A percentile compares a stretch with the other conserved stretches of the same genome.
phyloP scores from a whole-genome alignment of 176 grass and related monocot genomes.

The Eragrostis nindensis region DNA sequence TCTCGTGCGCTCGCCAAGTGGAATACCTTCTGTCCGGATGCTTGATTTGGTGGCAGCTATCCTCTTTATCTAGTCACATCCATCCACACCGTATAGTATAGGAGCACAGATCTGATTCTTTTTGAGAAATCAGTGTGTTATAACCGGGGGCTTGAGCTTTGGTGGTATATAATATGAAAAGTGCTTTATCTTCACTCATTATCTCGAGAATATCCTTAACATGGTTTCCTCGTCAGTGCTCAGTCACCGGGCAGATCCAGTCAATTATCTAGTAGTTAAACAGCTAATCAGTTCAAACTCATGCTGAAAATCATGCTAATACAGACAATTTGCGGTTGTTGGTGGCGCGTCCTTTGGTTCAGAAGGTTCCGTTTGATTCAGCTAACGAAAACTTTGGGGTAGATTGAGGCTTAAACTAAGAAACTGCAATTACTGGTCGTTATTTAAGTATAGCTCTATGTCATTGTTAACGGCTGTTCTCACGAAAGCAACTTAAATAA shows the following conservation, averaged over 20 bases:
- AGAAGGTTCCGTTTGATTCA: neutral
- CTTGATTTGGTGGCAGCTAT: neutral
- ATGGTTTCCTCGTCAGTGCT: neutral
- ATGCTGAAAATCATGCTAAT: too few species aligned
- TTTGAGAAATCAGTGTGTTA: neutral
- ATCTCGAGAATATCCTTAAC: neutral
- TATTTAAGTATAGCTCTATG: too few species aligned
- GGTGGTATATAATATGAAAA: neutral
- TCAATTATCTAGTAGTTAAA: neutral
- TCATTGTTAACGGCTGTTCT: conserved; percentile 13
- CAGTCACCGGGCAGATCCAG: neutral
- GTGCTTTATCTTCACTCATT: neutral
- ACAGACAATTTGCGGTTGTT: neutral
- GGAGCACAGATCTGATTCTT: neutral
- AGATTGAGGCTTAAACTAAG: neutral
- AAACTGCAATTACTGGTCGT: neutral
- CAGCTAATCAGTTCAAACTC: neutral
- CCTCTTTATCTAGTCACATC: neutral
- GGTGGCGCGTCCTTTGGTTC: conserved; percentile 10
- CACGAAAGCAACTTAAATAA: neutral
- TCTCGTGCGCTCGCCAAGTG: conserved; percentile 9
- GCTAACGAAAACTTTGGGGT: neutral
- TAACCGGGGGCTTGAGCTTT: neutral
- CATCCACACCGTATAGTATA: conserved; percentile 2
- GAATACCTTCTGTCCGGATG: conserved; percentile 5